Evolutionary conservation across 495 filamentous ascomycete species (phyloP), one percentile per base, ranked within the genome.

Genomic region (Podospora appendiculata): DNA sequence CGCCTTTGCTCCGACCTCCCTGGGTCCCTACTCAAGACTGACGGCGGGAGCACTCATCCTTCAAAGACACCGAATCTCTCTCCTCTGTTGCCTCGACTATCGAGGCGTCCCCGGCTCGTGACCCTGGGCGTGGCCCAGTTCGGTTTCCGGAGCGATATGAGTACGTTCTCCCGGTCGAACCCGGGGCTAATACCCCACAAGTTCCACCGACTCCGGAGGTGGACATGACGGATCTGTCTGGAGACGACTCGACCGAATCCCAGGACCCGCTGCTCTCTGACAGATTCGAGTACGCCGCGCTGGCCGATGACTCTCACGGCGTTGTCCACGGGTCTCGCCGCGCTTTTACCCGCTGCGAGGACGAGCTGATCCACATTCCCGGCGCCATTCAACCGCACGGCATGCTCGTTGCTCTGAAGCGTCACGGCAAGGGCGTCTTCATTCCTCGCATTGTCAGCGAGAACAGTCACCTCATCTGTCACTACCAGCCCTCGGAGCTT

Each of bases 291-390:
- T 59, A 59, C 41, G 57, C 57, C 13, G 13, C 57, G 18, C 17
- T 53, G 32, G 47, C 44, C 32, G 59, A 59, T 40, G 57, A 53
- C 14, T 53, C 46, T 8, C 53, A 62, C 38, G 59, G 53, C 3
- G 59, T 62, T 11, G 34, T 62, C 25, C 57, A 57, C 6, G 54
- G 58, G 39, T 53, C 58, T 1, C 59, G 57, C 4, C 41, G 51
- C 4, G 45, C 50, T 4, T 59, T 59, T 25, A 59, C 59, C 8
- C 50, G 51, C 1, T 62, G 59, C 47, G 53, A 62, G 34, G 59
- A 62, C 32, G 59, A 62, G 42, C 52, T 52, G 6, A 62, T 62
- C 19, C 57, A 59, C 19, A 59, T 62, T n/a, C 59, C 57, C 1
- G 59, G 59, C 1, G 59, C 59, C 8, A 50, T 59, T 38, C 59